phyloP scores from a whole-genome alignment of 139 green algal genomes.

The Trebouxia sp. region DNA sequence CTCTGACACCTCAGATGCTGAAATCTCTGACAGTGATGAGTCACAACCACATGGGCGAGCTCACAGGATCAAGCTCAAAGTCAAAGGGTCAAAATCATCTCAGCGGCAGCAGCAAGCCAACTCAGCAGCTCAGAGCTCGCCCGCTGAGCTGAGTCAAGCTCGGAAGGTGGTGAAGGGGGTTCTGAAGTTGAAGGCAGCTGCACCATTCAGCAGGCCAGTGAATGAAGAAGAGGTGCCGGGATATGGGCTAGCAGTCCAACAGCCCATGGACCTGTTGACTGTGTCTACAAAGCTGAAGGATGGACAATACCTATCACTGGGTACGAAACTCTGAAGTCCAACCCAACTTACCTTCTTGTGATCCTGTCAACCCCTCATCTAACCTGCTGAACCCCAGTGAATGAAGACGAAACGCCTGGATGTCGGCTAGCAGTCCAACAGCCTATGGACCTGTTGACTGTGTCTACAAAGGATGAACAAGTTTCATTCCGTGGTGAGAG shows the following conservation, averaged over 20 bases:
- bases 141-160: conserved; percentile 7
- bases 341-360: no score
- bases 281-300: conserved; percentile 42
- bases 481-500: no score
- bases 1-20: background rate
- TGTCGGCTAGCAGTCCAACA: no score
- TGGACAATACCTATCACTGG: conserved; percentile 26
- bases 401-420: no score
- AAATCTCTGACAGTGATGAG: conserved; percentile 15
- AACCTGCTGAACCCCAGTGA: no score
- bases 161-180: conserved; percentile 34
- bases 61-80: background rate
- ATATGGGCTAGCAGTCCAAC: conserved; percentile 45
- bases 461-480: no score
- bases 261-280: conserved; percentile 61
- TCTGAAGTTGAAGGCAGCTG: conserved; percentile 26
- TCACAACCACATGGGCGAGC: background rate
- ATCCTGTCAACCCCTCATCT: no score
- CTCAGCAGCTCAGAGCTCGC: background rate
- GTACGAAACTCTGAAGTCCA: background rate
- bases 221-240: conserved; percentile 32
- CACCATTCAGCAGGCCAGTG: conserved; percentile 41
- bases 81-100: background rate
- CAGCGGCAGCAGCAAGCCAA: background rate
- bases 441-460: no score